Conservation (phyloP, 1,139 yeast genomes). For the Meyerozyma smithsonii region DNA sequence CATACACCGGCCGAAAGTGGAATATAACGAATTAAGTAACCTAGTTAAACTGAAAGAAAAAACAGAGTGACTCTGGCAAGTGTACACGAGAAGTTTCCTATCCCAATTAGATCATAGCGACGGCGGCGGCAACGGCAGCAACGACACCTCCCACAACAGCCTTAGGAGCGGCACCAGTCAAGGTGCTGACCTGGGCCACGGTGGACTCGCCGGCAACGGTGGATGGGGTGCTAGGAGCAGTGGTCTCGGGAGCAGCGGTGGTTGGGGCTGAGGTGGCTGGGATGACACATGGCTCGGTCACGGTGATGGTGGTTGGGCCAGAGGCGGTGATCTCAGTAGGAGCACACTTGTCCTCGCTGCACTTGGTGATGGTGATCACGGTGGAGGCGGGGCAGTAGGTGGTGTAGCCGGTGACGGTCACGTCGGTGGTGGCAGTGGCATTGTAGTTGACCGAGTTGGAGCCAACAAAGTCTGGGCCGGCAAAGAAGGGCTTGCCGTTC, state of each 20-base stretch:
- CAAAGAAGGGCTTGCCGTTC: not conserved
- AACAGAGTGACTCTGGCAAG: not conserved
- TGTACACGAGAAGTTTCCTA: not conserved
- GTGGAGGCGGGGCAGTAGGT: slow-evolving; percentile 18
- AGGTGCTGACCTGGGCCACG: slow-evolving; percentile 4
- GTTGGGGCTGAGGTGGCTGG: slow-evolving; percentile 9
- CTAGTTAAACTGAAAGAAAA: not conserved
- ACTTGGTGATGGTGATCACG: slow-evolving; percentile 14
- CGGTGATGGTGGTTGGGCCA: slow-evolving; percentile 13
- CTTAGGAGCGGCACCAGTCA: slow-evolving; percentile 9
- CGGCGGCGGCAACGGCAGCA: slow-evolving; percentile 19
- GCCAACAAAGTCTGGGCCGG: not conserved
- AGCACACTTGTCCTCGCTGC: slow-evolving; percentile 10
- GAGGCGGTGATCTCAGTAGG: slow-evolving; percentile 12
- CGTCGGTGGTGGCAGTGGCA: slow-evolving; percentile 13
- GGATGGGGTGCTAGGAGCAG: slow-evolving; percentile 3
- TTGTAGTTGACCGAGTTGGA: slow-evolving; percentile 2
- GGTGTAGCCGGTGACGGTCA: slow-evolving; percentile 16
- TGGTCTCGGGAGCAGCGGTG: not conserved
- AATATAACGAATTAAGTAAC: no score
- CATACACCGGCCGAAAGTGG: no score
- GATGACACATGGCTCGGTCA: slow-evolving; percentile 12
- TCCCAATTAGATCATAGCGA: slow-evolving; percentile 10
- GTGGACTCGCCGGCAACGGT: slow-evolving; percentile 10
- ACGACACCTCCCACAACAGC: slow-evolving; percentile 15